These are phyloP conservation scores for Pholiota conissans DNA, from an alignment of 768 basidiomycete genomes.

Conservation along the genomic window DNA sequence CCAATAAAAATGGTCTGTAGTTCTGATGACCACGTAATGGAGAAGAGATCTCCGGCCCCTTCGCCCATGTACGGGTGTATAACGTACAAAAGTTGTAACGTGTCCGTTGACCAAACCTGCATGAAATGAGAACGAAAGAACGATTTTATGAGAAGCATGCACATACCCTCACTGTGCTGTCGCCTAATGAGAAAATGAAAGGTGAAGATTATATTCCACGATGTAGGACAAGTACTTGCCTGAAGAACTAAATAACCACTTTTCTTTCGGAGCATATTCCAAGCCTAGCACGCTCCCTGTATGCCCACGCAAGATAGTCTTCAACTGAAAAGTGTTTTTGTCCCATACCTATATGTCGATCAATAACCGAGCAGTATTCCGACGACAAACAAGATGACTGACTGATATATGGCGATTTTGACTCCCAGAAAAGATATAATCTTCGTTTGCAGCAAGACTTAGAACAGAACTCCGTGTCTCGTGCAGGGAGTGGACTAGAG, in stretches of 20 bases:
- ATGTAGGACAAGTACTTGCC: conserved; percentile 48
- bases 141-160: not conserved
- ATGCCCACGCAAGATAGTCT: conserved; percentile 74
- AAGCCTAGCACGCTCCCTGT: conserved; percentile 82
- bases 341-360: conserved; percentile 76
- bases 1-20: conserved; percentile 80
- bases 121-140: not conserved
- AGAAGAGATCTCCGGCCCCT: conserved; percentile 86
- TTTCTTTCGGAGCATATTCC: conserved; percentile 69
- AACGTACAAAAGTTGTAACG: conserved; percentile 65
- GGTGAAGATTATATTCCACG: not conserved
- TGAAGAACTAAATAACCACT: conserved; percentile 90
- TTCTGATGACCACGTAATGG: conserved; percentile 71
- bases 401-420: conserved; percentile 80
- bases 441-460: conserved; percentile 69
- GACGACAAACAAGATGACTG: conserved; percentile 17
- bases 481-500: conserved; percentile 68
- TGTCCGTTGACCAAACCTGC: conserved; percentile 82
- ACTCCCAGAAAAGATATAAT: conserved; percentile 81
- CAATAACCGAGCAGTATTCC: not conserved
- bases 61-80: conserved; percentile 79
- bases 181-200: conserved; percentile 49
- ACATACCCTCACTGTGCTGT: conserved; percentile 83
- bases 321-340: conserved; percentile 65
- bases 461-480: conserved; percentile 71